Evolutionary conservation across 2,329 filamentous ascomycete species (phyloP), one percentile per base, ranked within the genome.

Genomic region (Pyrenophora tritici-repentis): DNA sequence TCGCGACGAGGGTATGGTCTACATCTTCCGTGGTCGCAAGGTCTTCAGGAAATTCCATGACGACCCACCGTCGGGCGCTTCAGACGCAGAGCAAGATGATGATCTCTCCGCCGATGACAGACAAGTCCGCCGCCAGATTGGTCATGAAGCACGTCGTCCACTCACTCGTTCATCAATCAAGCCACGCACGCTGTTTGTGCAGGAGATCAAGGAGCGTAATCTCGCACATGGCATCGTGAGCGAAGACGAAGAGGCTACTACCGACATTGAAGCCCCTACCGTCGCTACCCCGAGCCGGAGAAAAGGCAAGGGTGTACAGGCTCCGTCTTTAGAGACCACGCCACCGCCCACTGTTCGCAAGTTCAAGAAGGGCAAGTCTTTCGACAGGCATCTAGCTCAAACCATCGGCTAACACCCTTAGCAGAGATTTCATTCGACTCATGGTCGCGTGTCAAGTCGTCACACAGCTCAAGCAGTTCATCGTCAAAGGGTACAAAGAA

Each of bases 11-110:
- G 90, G 90, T 53, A 81, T 91, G 67, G 78, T 91, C 55, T 90
- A 86, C 63, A 82, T 86, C 10, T 93, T 93, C 79, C 90, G 90
- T 63, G 90, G 90, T 70, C 90, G 88, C 78, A 90, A 85, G 69
- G 79, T 90, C 49, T 91, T 90, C 76, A 85, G 86, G 72, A 88
- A 86, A 66, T 90, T 87, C 61, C 73, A 76, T 18, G 75, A 79
- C 34, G 68, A 71, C 3, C 66, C 65, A 9, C 54, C 57, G 4
- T 57, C 64, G 10, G 75, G 75, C 37, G 71, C 68, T 18, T 72
- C 70, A 9, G 63, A 68, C 2, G 65, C 70, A 12, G 64, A 72
- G 7, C 64, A 68, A 0, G 53, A 47, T 2, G 54, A 56, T 3
- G 66, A 72, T 13, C 63, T 66, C 17, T 71, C 70, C 17, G 61